phyloP scores from a whole-genome alignment of 129 eudicot species.

The Dittrichia graveolens region DNA sequence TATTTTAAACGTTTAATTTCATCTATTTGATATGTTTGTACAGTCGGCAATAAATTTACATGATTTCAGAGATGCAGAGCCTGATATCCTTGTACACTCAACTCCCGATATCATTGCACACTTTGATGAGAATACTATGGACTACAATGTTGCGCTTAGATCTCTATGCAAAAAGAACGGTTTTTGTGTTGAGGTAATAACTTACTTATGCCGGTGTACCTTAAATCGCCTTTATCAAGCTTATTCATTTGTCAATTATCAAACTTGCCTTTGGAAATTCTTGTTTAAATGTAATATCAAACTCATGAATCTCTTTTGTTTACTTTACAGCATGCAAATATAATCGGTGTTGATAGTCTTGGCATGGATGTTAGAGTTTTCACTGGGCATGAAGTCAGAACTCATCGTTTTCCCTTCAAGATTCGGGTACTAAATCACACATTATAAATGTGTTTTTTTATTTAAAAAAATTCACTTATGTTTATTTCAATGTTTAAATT shows the following conservation, averaged over 20 bases:
- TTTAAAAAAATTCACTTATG: not conserved
- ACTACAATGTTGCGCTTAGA: conserved; percentile 56
- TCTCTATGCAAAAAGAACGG: conserved; percentile 81
- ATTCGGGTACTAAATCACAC: conserved; percentile 46
- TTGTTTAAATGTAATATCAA: not conserved
- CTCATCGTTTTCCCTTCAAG: conserved; percentile 83
- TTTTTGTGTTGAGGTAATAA: conserved; percentile 59
- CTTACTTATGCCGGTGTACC: too few species aligned
- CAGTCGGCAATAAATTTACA: conserved; percentile 60
- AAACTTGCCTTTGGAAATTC: too few species aligned
- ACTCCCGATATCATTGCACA: conserved; percentile 50
- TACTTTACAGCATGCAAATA: conserved; percentile 57
- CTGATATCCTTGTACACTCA: conserved; percentile 76
- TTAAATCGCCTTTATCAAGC: too few species aligned
- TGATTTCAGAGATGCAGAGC: conserved; percentile 74
- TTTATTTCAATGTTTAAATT: not conserved
- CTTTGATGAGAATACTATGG: conserved; percentile 43
- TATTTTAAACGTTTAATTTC: not conserved
- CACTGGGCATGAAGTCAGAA: conserved; percentile 66
- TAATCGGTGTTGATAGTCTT: conserved; percentile 76
- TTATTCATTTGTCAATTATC: not conserved
- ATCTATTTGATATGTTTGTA: conserved; percentile 18
- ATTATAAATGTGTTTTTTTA: not conserved
- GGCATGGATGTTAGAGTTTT: conserved; percentile 76
- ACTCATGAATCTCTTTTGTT: not conserved